Percentiles rank a stretch among this genome's conserved stretches.
phyloP scores from a whole-genome alignment of 2,329 filamentous ascomycete species.

The Pseudodiploospora longispora region DNA sequence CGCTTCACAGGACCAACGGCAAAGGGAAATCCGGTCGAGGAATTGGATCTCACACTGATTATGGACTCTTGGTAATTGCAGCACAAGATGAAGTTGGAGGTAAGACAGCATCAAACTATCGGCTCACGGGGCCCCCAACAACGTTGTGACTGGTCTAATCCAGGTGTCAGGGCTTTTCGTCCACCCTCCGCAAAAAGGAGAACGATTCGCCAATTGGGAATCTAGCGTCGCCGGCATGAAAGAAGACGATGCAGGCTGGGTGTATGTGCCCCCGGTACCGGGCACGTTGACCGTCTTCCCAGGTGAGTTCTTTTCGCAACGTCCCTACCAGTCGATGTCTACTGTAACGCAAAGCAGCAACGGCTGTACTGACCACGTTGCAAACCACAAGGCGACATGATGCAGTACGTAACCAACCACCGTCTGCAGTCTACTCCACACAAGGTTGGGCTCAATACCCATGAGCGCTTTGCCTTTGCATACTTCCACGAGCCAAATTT shows the following conservation, averaged over 20 bases:
- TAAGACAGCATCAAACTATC: slow-evolving; percentile 8
- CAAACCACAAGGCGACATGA: slow-evolving; percentile 35
- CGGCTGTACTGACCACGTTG: too few species aligned
- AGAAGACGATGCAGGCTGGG: slow-evolving; percentile 37
- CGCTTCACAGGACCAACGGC: slow-evolving; percentile 30
- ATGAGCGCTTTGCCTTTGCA: slow-evolving; percentile 39
- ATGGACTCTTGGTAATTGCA: slow-evolving; percentile 42
- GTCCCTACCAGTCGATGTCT: too few species aligned
- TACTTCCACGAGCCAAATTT: slow-evolving; percentile 47
- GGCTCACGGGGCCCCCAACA: not conserved
- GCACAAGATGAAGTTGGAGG: slow-evolving; percentile 43
- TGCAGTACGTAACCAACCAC: slow-evolving; percentile 41
- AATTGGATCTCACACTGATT: slow-evolving; percentile 45
- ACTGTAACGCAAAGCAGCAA: too few species aligned
- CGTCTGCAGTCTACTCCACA: slow-evolving; percentile 39
- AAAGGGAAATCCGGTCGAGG: slow-evolving; percentile 41
- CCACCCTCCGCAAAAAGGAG: slow-evolving; percentile 31
- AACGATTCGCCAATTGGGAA: slow-evolving; percentile 38
- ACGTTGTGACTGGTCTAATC: not conserved
- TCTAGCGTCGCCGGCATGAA: slow-evolving; percentile 33
- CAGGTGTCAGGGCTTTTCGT: slow-evolving; percentile 32
- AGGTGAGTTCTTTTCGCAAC: slow-evolving; percentile 18
- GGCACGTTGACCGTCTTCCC: slow-evolving; percentile 42
- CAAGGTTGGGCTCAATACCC: slow-evolving; percentile 41
- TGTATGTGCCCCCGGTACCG: slow-evolving; percentile 37